Percentiles rank a stretch among this genome's conserved stretches.
Conservation (phyloP, 2,329 filamentous ascomycete genomes). For the Alternaria metachromatica region DNA sequence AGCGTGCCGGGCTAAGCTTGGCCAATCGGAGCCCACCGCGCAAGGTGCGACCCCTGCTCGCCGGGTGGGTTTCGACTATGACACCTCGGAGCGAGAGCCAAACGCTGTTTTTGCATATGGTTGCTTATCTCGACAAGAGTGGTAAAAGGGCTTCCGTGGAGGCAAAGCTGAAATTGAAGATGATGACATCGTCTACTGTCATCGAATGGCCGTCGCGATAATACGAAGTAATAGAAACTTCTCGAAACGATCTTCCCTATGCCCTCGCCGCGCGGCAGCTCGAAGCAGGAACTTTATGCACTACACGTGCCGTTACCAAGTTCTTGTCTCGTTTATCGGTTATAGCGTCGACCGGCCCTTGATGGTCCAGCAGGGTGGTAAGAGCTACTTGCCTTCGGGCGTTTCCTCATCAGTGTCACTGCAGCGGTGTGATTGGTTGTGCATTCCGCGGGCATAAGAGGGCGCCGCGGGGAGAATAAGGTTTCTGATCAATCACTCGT, state of each 20-base stretch:
- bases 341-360: not conserved
- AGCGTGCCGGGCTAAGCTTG: not conserved
- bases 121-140: not conserved
- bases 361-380: not conserved
- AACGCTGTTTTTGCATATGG: not conserved
- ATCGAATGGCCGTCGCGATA: not conserved
- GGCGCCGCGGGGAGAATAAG: not conserved
- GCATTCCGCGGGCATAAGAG: not conserved
- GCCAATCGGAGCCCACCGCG: conserved; percentile 2
- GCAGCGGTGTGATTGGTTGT: conserved; percentile 1
- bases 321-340: not conserved
- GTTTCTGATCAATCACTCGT: not conserved
- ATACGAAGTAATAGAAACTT: not conserved
- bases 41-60: not conserved
- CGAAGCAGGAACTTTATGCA: not conserved
- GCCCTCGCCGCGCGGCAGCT: not conserved
- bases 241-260: not conserved
- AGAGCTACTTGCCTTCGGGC: not conserved
- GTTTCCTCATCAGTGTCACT: not conserved
- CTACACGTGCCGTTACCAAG: conserved; percentile 1
- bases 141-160: not conserved
- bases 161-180: not conserved
- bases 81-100: not conserved
- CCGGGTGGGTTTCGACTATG: not conserved
- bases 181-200: not conserved